Conservation (phyloP, 1,284 basidiomycete genomes). For the Schizophyllum commune region DNA sequence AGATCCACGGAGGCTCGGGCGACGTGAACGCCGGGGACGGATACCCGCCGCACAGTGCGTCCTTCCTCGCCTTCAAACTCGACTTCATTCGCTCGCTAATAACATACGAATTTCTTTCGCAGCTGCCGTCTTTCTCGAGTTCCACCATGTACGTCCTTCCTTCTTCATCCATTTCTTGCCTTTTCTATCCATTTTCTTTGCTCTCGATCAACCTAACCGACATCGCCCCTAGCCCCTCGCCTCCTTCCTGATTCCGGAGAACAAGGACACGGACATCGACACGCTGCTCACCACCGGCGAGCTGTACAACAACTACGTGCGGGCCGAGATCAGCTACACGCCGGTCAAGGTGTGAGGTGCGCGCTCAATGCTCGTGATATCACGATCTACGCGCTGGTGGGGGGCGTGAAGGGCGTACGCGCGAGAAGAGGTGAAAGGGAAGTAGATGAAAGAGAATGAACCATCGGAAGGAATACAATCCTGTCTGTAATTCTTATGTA, state of each 20-base stretch:
- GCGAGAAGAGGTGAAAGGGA: no score
- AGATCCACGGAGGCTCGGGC: slow-evolving; percentile 68
- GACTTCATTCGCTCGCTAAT: slow-evolving; percentile 3
- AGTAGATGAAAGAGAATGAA: no score
- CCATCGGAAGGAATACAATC: no score
- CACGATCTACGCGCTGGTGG: no score
- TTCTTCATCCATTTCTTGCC: neutral
- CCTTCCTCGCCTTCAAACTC: slow-evolving; percentile 1
- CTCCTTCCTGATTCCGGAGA: slow-evolving; percentile 40
- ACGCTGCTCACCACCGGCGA: slow-evolving; percentile 51
- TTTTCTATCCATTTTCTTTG: slow-evolving; percentile 1
- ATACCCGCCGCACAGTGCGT: slow-evolving; percentile 50
- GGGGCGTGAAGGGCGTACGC: no score
- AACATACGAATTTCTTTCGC: neutral
- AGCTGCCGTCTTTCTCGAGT: slow-evolving; percentile 70
- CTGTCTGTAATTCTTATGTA: no score
- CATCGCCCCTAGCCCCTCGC: slow-evolving; percentile 31
- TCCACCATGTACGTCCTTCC: slow-evolving; percentile 45
- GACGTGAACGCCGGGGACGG: slow-evolving; percentile 47
- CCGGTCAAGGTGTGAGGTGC: neutral
- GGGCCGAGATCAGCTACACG: slow-evolving; percentile 30
- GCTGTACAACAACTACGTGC: slow-evolving; percentile 54
- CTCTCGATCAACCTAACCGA: neutral
- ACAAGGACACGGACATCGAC: slow-evolving; percentile 36
- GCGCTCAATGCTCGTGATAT: no score